These are phyloP conservation scores for Sclerotinia subarctica DNA, from an alignment of 2,329 filamentous ascomycete species.

Conservation along the genomic window DNA sequence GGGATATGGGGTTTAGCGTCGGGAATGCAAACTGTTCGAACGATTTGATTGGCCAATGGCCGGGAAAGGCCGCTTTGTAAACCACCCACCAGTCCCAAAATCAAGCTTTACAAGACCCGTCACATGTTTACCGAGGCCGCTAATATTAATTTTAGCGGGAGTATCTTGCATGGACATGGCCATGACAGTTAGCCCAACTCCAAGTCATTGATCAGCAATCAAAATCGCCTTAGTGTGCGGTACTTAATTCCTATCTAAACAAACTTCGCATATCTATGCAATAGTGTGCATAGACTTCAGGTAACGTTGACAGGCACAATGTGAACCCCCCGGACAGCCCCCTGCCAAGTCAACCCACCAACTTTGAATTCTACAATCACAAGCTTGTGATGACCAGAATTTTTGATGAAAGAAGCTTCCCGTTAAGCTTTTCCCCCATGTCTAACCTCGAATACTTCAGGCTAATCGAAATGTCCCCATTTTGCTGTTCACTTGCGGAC, in stretches of 20 bases:
- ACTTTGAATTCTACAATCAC: not conserved
- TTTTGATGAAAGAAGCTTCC: not conserved
- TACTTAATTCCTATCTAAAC: not conserved
- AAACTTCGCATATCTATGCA: not conserved
- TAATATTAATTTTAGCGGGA: conserved; percentile 12
- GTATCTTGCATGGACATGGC: conserved; percentile 2
- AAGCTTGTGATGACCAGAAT: not conserved
- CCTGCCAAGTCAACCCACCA: conserved; percentile 9
- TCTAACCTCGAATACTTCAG: not conserved
- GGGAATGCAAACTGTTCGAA: not conserved
- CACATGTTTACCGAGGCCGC: conserved; percentile 15
- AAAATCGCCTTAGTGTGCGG: not conserved
- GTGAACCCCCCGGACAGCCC: not conserved
- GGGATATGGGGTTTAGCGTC: conserved; percentile 5
- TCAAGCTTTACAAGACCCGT: not conserved
- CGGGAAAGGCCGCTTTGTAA: not conserved
- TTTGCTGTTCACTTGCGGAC: not conserved
- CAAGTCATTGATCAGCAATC: not conserved
- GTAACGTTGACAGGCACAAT: not conserved
- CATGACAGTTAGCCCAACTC: not conserved
- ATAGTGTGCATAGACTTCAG: not conserved
- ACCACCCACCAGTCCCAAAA: not conserved
- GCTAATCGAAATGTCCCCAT: not conserved
- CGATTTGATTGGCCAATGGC: not conserved
- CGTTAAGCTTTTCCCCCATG: not conserved